Percentiles rank a stretch among this genome's conserved stretches.
phyloP scores from a whole-genome alignment of 2,329 filamentous ascomycete species.

The Neonectria hederae region DNA sequence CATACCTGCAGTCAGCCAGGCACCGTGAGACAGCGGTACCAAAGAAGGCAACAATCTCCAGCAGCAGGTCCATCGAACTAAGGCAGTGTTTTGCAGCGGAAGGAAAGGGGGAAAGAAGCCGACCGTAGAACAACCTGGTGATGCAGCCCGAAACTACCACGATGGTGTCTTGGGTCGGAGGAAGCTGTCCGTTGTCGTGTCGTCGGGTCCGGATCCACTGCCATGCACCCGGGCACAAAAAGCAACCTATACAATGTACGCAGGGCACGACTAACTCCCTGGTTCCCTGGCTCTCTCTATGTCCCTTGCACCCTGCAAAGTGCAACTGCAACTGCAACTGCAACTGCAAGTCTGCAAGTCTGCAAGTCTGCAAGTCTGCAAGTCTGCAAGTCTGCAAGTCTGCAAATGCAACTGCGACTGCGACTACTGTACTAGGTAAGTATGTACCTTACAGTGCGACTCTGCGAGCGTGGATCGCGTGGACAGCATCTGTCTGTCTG shows the following conservation, averaged over 20 bases:
- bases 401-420: slow-evolving; percentile 5
- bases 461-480: slow-evolving; percentile 6
- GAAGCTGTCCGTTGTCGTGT: not conserved
- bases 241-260: not conserved
- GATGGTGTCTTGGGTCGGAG: not conserved
- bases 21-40: not conserved
- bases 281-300: not conserved
- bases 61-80: not conserved
- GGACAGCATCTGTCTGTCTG: slow-evolving; percentile 6
- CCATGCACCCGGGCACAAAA: not conserved
- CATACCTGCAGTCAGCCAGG: slow-evolving; percentile 1
- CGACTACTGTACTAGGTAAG: no score
- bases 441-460: not conserved
- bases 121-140: not conserved
- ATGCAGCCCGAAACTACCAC: not conserved
- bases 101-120: not conserved
- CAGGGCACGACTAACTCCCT: not conserved
- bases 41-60: not conserved
- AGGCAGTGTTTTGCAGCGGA: not conserved
- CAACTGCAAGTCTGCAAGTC: not conserved
- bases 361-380: no score
- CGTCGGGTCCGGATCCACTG: not conserved
- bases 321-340: not conserved
- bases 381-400: not conserved
- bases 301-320: not conserved